A percentile compares a stretch with the other conserved stretches of the same genome.
phyloP scores from a whole-genome alignment of 2,329 filamentous ascomycete species.

The Arthroderma sp. region DNA sequence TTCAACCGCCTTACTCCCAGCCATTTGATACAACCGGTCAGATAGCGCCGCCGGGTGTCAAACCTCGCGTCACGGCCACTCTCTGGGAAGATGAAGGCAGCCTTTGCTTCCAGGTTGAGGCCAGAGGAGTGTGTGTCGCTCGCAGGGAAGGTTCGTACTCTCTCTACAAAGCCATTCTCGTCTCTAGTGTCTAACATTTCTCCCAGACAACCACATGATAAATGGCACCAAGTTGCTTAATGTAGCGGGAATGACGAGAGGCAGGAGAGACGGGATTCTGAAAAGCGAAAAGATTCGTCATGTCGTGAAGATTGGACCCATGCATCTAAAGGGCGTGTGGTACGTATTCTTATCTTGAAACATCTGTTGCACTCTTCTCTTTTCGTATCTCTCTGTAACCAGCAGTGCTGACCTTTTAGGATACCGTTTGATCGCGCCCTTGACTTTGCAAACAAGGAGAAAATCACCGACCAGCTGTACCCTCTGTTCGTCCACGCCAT shows the following conservation, averaged over 20 bases:
- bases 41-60: conserved; percentile 83
- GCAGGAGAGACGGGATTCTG: conserved; percentile 84
- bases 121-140: conserved; percentile 88
- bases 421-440: conserved; percentile 96
- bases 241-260: conserved; percentile 94
- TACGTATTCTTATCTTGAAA: conserved; percentile 26
- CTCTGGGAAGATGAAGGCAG: conserved; percentile 98
- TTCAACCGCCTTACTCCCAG: conserved; percentile 39
- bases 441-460: conserved; percentile 98
- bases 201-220: conserved; percentile 94
- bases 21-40: conserved; percentile 80
- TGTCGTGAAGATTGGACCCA: conserved; percentile 96
- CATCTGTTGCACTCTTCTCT: too few species aligned
- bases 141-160: conserved; percentile 66
- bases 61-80: conserved; percentile 89
- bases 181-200: background rate
- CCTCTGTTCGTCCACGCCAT: conserved; percentile 97
- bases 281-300: conserved; percentile 96
- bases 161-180: background rate
- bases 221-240: conserved; percentile 96
- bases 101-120: conserved; percentile 94
- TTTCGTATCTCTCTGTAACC: too few species aligned
- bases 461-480: conserved; percentile 91
- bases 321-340: conserved; percentile 98
- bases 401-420: conserved; percentile 44